Conservation (phyloP, 495 filamentous ascomycete species). For the Hyphodiscus hymeniophilus region DNA sequence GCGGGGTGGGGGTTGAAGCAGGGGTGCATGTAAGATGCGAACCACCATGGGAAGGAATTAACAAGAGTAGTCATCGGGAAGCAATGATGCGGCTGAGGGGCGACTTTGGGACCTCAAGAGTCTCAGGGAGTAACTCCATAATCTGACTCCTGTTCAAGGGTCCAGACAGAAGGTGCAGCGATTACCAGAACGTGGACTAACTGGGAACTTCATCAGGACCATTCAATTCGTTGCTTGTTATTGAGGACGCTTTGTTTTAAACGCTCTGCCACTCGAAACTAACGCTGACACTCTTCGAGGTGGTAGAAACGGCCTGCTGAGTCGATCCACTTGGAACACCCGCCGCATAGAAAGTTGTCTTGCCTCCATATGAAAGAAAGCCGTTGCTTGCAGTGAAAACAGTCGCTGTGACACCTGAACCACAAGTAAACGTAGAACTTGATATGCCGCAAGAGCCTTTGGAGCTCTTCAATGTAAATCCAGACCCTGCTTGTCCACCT, state of each 20-base stretch:
- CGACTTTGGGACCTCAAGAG: too few species aligned
- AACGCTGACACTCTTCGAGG: constrained; percentile 20
- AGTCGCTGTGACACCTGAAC: constrained; percentile 31
- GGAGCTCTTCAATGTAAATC: constrained; percentile 52
- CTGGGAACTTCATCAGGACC: too few species aligned
- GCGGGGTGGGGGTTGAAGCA: too few species aligned
- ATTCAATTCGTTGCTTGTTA: too few species aligned
- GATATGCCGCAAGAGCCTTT: constrained; percentile 49
- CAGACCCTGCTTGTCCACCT: constrained; percentile 30
- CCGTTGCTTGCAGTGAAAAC: constrained; percentile 37
- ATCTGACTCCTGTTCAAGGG: too few species aligned
- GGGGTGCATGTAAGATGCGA: too few species aligned
- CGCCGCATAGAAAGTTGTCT: constrained; percentile 48
- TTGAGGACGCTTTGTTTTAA: neutral
- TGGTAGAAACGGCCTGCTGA: constrained; percentile 30
- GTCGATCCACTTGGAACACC: constrained; percentile 45
- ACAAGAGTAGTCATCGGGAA: too few species aligned
- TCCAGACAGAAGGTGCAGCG: too few species aligned
- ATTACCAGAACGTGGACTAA: too few species aligned
- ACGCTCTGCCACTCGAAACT: constrained; percentile 26
- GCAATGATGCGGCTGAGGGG: too few species aligned
- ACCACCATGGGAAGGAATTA: too few species aligned
- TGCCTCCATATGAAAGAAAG: constrained; percentile 39
- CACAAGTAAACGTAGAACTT: constrained; percentile 42
- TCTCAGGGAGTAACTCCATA: too few species aligned